A percentile compares a stretch with the other conserved stretches of the same genome.
phyloP scores from a whole-genome alignment of 73 alveolate genomes.

The Stentor roeselii region DNA sequence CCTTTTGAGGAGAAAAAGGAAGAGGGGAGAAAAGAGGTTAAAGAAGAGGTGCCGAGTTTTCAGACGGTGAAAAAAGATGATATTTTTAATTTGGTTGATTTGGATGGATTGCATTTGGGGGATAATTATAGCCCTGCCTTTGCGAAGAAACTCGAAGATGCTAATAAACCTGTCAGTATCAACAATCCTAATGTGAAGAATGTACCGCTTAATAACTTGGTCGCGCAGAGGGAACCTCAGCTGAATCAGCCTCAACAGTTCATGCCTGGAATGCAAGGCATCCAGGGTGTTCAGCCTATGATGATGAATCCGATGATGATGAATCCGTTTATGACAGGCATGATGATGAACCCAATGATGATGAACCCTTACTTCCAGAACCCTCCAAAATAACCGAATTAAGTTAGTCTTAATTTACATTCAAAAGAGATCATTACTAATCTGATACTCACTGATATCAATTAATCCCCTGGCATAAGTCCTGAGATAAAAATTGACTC shows the following conservation, averaged over 20 bases:
- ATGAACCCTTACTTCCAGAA: not conserved
- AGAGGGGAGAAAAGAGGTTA: not conserved
- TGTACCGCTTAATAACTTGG: not conserved
- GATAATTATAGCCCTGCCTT: conserved; percentile 3
- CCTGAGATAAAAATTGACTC: no score
- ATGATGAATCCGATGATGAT: not conserved
- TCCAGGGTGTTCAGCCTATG: not conserved
- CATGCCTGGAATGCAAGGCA: conserved; percentile 11
- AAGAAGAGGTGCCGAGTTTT: not conserved
- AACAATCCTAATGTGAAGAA: conserved; percentile 11
- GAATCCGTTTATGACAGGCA: conserved; percentile 24
- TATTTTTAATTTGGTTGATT: not conserved
- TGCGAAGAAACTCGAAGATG: conserved; percentile 9
- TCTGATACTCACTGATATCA: no score
- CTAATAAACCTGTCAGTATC: conserved; percentile 16
- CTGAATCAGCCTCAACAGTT: not conserved
- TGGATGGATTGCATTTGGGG: conserved; percentile 10
- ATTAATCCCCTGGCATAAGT: no score
- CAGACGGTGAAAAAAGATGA: not conserved
- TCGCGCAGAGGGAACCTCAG: conserved; percentile 14
- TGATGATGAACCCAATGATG: not conserved
- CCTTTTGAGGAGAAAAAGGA: not conserved
- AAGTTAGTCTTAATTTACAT: no score
- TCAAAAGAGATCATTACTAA: no score
- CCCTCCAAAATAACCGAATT: no score